These are phyloP conservation scores for Gymnopilus dilepis DNA, from an alignment of 768 basidiomycete genomes.

Conservation along the genomic window DNA sequence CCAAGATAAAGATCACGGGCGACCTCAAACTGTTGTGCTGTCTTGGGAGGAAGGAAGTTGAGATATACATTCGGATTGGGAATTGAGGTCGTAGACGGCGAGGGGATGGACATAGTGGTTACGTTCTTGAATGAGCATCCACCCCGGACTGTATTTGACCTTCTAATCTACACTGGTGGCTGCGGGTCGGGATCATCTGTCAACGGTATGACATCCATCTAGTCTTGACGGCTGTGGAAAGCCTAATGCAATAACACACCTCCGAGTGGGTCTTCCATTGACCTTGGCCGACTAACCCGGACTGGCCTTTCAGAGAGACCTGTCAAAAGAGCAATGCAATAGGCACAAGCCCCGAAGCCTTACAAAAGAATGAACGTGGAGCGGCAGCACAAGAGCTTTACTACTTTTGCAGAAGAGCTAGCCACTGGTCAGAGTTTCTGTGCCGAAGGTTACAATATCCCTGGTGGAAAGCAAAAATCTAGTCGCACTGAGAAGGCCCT, in stretches of 20 bases:
- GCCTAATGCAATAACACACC: background rate
- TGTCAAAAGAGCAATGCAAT: background rate
- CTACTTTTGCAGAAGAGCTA: too few relatives aligned
- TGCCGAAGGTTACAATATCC: too few relatives aligned
- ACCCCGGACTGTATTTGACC: background rate
- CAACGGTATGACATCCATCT: background rate
- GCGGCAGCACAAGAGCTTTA: too few relatives aligned
- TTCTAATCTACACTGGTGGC: background rate
- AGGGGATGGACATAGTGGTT: slow-evolving; percentile 9
- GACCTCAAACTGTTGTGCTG: slow-evolving; percentile 29
- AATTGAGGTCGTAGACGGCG: slow-evolving; percentile 7
- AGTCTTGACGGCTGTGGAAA: background rate
- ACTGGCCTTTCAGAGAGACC: background rate
- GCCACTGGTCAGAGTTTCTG: too few relatives aligned
- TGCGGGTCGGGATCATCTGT: slow-evolving; percentile 7
- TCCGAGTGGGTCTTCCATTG: slow-evolving; percentile 2
- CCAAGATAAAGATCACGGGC: slow-evolving; percentile 31
- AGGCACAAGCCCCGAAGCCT: background rate
- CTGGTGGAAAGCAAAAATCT: too few relatives aligned
- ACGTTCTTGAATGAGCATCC: too few relatives aligned
- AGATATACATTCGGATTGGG: slow-evolving; percentile 32
- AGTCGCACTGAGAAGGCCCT: too few relatives aligned
- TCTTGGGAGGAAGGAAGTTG: slow-evolving; percentile 30
- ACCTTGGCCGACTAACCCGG: background rate
- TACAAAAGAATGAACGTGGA: background rate